Base-by-base conservation (phyloP, 345 rosid species). In the Gossypium herbaceum region DNA sequence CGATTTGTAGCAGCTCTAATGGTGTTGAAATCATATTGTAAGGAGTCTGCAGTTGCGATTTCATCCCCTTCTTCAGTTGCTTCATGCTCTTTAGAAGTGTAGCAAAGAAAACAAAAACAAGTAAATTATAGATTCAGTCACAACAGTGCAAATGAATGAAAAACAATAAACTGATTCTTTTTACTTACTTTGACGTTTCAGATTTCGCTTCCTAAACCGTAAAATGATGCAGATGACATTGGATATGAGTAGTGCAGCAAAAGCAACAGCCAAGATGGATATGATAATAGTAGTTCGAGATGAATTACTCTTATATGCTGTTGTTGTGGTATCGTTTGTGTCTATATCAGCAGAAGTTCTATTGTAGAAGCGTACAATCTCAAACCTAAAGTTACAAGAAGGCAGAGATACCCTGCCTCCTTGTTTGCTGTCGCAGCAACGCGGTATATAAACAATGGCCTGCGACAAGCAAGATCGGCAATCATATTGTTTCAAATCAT, bases 311-410 rank as follows among this genome's bases (percentile, higher is more conserved):
- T 9, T 3, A 56, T 56, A 9, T 56, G 15, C 60, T 56, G 13
- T 56, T 56, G 22, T 56, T 65, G 60, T 47, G 47, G 60, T 48
- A 13, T 57, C 50, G 12, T 41, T 59, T 17, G 77, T 43, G 25
- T 56, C 60, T 52, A 17, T 52, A 29, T 24, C 68, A 16, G 56
- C 77, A 19, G 52, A 7, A 7, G 56, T 52, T 2, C 2, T n/a
- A 17, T 52, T 69, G 57, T 79, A 82, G 54, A 84, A 84, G 6
- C 20, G 69, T 19, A 13, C 50, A 19, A 2, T 19, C 64, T 82
- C 86, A 27, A 29, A 84, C 78, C 84, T 82, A 5, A 86, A 39
- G 54, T 67, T 56, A 43, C 86, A 84, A 66, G 84, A 81, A 0
- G 82, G 81, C 0, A 34, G 3, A 39, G 51, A 2, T 17, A 71